These are phyloP conservation scores for Excoecaria agallocha DNA, from an alignment of 345 rosid genomes.

Conservation along the genomic window DNA sequence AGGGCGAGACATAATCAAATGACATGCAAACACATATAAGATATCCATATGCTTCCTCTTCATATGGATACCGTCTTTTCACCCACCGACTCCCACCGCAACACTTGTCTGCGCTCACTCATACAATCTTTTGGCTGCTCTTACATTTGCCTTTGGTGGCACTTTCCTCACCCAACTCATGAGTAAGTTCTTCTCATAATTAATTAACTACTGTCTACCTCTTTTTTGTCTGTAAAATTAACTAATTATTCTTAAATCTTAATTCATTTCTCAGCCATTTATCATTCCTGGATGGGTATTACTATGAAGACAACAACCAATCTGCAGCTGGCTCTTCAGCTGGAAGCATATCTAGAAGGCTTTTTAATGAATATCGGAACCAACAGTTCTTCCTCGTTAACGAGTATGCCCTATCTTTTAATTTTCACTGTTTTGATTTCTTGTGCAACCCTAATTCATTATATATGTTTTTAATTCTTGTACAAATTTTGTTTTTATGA, in stretches of 20 bases:
- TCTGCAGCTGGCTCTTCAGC: constrained; percentile 39
- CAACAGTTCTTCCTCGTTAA: constrained; percentile 31
- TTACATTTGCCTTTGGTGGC: constrained; percentile 71
- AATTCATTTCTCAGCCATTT: constrained; percentile 37
- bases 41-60: not conserved
- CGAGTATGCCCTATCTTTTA: constrained; percentile 23
- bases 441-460: not conserved
- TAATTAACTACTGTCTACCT: too few relatives aligned
- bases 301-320: constrained; percentile 36
- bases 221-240: too few relatives aligned
- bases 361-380: constrained; percentile 50
- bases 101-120: constrained; percentile 41
- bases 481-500: not conserved
- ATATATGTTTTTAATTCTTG: not conserved
- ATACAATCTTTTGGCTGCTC: constrained; percentile 47
- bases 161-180: constrained; percentile 30
- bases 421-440: not conserved
- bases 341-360: constrained; percentile 37
- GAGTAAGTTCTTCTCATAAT: constrained; percentile 29
- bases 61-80: constrained; percentile 55
- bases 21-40: not conserved
- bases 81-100: constrained; percentile 35
- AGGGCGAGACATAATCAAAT: constrained; percentile 8
- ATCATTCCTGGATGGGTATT: constrained; percentile 50
- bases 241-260: too few relatives aligned